Percentiles rank a stretch among this genome's conserved stretches.
Evolutionary conservation across 805 yeast species (phyloP).

Genomic region (Kuraishia ogatae): DNA sequence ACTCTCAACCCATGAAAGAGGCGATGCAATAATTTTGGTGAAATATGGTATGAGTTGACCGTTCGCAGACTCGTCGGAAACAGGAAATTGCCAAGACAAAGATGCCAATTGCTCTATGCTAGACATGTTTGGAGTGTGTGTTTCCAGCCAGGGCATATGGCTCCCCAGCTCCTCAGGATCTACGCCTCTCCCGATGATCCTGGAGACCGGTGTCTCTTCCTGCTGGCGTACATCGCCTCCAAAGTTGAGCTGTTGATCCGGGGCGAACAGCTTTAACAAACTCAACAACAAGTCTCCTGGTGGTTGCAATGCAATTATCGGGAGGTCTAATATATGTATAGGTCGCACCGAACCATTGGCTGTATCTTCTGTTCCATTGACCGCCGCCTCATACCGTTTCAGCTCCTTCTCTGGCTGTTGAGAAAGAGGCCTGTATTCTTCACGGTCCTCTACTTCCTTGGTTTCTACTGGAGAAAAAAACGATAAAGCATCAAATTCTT

Average conservation of each 20-base stretch:
- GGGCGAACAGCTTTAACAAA: conserved; percentile 39
- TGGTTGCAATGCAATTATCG: conserved; percentile 36
- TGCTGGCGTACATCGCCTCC: conserved; percentile 10
- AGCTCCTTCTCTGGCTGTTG: too few relatives aligned
- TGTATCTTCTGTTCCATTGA: conserved; percentile 8
- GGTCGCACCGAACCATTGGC: conserved; percentile 21
- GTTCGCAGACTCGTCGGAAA: not conserved
- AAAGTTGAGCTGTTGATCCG: conserved; percentile 45
- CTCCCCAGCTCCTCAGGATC: not conserved
- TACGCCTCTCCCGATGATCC: conserved; percentile 12
- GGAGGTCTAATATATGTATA: conserved; percentile 52
- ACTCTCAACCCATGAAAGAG: conserved; percentile 36
- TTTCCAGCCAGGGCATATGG: conserved; percentile 33
- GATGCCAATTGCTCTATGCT: conserved; percentile 15
- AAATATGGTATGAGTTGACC: conserved; percentile 35
- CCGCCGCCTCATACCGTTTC: too few relatives aligned
- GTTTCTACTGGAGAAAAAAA: conserved; percentile 7
- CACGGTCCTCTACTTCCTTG: not conserved
- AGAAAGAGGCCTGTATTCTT: not conserved
- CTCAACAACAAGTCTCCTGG: conserved; percentile 35
- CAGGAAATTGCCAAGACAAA: conserved; percentile 19
- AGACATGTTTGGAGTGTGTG: conserved; percentile 24
- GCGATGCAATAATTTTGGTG: conserved; percentile 38
- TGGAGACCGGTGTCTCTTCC: conserved; percentile 10
- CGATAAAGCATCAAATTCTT: conserved; percentile 14